These are phyloP conservation scores for Coprinopsis strossmayeri DNA, from an alignment of 768 basidiomycete genomes.

Conservation along the genomic window DNA sequence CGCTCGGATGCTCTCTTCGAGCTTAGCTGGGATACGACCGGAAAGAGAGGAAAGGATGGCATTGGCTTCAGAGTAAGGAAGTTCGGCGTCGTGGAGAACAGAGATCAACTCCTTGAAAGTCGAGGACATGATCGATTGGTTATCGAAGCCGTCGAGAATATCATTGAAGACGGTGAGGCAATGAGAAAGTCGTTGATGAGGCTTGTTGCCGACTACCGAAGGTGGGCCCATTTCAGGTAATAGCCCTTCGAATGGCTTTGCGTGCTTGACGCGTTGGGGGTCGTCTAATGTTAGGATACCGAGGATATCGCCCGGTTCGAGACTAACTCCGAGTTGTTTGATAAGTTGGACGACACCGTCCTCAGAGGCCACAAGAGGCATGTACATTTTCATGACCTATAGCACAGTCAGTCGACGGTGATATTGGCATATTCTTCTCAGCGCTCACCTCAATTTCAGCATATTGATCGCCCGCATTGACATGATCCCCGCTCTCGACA, in stretches of 20 bases:
- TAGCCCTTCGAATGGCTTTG: slow-evolving; percentile 95
- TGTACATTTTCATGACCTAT: slow-evolving; percentile 99
- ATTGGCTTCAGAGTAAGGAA: slow-evolving; percentile 82
- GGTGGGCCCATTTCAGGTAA: slow-evolving; percentile 85
- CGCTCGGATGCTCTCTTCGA: slow-evolving; percentile 80
- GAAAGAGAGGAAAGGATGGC: slow-evolving; percentile 84
- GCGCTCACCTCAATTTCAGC: slow-evolving; percentile 91
- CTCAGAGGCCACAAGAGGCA: slow-evolving; percentile 93
- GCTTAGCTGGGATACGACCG: slow-evolving; percentile 87
- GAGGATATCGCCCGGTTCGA: slow-evolving; percentile 95
- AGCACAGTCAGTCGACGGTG: neutral
- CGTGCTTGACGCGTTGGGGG: slow-evolving; percentile 93
- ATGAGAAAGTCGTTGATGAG: slow-evolving; percentile 77
- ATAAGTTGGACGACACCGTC: slow-evolving; percentile 93
- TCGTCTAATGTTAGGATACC: slow-evolving; percentile 96
- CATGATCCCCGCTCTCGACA: slow-evolving; percentile 95
- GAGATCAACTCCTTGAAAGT: slow-evolving; percentile 84
- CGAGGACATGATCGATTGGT: slow-evolving; percentile 82
- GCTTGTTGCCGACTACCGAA: slow-evolving; percentile 79
- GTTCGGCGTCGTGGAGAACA: slow-evolving; percentile 75
- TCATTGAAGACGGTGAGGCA: slow-evolving; percentile 77
- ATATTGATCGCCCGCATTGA: slow-evolving; percentile 94
- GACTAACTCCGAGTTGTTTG: slow-evolving; percentile 95
- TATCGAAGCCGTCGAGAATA: slow-evolving; percentile 95
- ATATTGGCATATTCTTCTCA: neutral